Base-by-base conservation (phyloP, 1,284 basidiomycete species). In the Farysia itapuensis region DNA sequence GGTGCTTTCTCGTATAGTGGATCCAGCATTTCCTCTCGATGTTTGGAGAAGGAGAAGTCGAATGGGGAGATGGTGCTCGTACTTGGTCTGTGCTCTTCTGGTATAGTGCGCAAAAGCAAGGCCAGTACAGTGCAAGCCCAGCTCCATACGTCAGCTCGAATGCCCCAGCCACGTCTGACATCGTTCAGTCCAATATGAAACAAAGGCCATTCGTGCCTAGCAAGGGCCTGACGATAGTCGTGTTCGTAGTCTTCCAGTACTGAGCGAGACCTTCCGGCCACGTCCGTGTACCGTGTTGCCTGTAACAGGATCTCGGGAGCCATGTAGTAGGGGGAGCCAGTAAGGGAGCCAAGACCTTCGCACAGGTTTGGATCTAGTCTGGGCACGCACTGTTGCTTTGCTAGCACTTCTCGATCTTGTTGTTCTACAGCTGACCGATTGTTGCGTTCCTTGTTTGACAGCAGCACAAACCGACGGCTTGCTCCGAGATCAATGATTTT, bases 261-360 rank as follows among this genome's bases (percentile, higher is more conserved):
- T 7, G 46, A 59, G 5, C 58, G 46, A 14, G 59, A 49, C 8
- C 39, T 38, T 12, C 66, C 63, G 6, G 50, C 38, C 4, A 33
- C 22, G 40, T 60, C 56, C 18, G 51, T 37, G 24, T 70, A 70
- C 7, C 68, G 45, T 8, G 58, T 61, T 2, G 68, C 65, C 16
- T 70, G 68, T 12, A 70, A 48, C 13, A 70, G 49, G n/a, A 70
- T 61, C 25, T 70, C 68, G 4, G 68, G 68, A 1, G 68, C 68
- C 63, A 66, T 66, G 43, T 64, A 64, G 44, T 68, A 65, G 0
- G 68, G 68, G 5, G 65, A 68, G 25, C 68, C 68, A 4, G 68
- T 70, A 23, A 70, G 46, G 14, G 68, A 70, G 24, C 68, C 64
- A 6, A 66, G 47, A 3, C 65, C 67, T 44, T 65, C 61, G 26